Conservation (phyloP, 257 asterid species). For the Ophiorrhiza pumila region DNA sequence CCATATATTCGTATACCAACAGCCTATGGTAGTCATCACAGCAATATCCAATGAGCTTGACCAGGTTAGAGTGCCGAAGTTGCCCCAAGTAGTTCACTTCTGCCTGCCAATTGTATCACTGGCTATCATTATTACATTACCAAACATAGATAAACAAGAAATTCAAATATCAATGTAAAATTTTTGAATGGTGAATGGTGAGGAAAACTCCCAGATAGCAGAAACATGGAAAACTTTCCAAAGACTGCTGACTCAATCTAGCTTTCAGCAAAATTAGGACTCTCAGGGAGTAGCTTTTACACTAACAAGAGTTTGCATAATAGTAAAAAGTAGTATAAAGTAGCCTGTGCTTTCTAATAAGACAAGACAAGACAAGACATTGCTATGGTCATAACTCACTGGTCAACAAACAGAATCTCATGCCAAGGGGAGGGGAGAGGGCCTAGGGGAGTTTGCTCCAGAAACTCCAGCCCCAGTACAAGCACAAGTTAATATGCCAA, state of each 20-base stretch:
- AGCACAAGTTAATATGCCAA: background rate
- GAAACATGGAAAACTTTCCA: background rate
- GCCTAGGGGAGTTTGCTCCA: background rate
- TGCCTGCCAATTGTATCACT: slow-evolving; percentile 44
- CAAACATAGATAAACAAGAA: background rate
- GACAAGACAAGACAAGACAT: background rate
- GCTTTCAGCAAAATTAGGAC: background rate
- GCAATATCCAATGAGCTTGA: slow-evolving; percentile 87
- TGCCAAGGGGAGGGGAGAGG: background rate
- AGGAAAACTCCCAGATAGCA: background rate
- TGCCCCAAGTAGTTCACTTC: slow-evolving; percentile 93
- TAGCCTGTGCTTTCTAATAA: background rate
- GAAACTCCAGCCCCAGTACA: background rate
- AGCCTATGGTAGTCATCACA: slow-evolving; percentile 84
- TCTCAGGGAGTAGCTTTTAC: background rate
- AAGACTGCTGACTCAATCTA: background rate
- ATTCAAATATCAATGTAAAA: background rate
- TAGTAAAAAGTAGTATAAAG: background rate
- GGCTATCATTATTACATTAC: background rate
- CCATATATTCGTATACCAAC: slow-evolving; percentile 93
- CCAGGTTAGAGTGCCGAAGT: slow-evolving; percentile 76
- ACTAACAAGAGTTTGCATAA: background rate
- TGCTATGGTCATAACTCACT: background rate
- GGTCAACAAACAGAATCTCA: slow-evolving; percentile 2
- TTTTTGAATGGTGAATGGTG: background rate